These are phyloP conservation scores for Megacollybia marginata DNA, from an alignment of 768 basidiomycete species.

Conservation along the genomic window DNA sequence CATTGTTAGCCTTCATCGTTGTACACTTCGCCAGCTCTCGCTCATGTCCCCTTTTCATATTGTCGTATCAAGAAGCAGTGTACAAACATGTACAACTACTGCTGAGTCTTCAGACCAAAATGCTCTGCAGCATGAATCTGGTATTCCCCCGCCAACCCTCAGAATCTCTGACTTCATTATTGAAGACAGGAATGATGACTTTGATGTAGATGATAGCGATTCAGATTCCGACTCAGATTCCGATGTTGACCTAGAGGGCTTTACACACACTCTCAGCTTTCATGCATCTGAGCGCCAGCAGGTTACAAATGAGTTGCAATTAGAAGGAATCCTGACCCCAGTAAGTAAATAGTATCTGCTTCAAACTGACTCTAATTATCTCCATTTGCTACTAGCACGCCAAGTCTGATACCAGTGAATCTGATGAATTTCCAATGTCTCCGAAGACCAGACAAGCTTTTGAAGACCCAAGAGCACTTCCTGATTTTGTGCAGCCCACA, in stretches of 20 bases:
- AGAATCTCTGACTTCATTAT: neutral
- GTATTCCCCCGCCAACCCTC: too few species aligned
- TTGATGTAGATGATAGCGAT: neutral
- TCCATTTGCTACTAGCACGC: too few species aligned
- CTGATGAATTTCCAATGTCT: conserved; percentile 1
- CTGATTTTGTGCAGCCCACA: neutral
- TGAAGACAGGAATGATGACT: neutral
- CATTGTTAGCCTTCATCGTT: conserved; percentile 4
- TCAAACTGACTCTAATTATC: too few species aligned
- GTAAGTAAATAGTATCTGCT: too few species aligned
- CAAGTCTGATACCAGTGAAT: neutral
- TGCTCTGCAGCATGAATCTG: too few species aligned
- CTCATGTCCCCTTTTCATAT: neutral
- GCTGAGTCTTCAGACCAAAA: neutral
- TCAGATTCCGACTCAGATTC: too few species aligned
- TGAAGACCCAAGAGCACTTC: neutral
- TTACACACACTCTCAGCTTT: too few species aligned
- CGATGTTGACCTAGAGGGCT: too few species aligned
- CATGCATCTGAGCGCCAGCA: too few species aligned
- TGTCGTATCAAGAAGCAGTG: conserved; percentile 6
- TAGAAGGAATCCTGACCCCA: too few species aligned
- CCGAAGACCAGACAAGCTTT: neutral
- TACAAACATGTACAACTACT: conserved; percentile 5
- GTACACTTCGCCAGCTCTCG: conserved; percentile 7
- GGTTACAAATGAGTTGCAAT: too few species aligned